A percentile compares a stretch with the other conserved stretches of the same genome.
Evolutionary conservation across 352 stramenopile genomes (phyloP).

Genomic region (Phytophthora agathidicida): DNA sequence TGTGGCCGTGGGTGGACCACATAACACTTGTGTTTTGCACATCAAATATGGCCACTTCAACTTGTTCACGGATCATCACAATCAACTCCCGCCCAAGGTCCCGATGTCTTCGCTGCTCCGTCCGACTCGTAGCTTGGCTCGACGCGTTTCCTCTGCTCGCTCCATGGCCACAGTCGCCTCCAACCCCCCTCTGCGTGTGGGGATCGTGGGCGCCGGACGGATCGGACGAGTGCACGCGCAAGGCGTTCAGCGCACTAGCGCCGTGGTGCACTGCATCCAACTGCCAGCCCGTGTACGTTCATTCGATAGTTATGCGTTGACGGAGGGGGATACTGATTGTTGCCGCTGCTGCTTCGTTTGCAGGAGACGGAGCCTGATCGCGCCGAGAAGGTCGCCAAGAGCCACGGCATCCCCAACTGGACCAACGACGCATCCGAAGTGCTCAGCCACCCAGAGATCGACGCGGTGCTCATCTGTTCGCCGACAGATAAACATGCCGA

Average conservation of each 20-base stretch:
- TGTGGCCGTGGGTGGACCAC: neutral
- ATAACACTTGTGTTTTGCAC: slow-evolving; percentile 7
- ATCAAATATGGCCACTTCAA: slow-evolving; percentile 32
- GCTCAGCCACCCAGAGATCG: slow-evolving; percentile 92
- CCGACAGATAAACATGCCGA: slow-evolving; percentile 93
- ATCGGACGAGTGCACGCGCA: slow-evolving; percentile 72
- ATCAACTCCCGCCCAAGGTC: neutral
- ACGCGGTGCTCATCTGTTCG: slow-evolving; percentile 97
- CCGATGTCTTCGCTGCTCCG: slow-evolving; percentile 14
- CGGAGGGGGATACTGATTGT: slow-evolving; percentile 2
- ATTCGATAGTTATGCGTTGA: neutral
- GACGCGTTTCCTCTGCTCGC: slow-evolving; percentile 12
- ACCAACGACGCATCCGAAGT: slow-evolving; percentile 90
- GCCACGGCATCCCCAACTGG: slow-evolving; percentile 66
- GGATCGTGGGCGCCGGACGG: slow-evolving; percentile 71
- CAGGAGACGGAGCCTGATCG: slow-evolving; percentile 29
- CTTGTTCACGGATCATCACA: slow-evolving; percentile 19
- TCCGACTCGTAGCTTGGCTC: slow-evolving; percentile 1
- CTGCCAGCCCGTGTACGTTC: slow-evolving; percentile 23
- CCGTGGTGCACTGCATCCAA: slow-evolving; percentile 54
- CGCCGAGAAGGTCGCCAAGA: slow-evolving; percentile 42
- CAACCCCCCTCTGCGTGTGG: slow-evolving; percentile 51
- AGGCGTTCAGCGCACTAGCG: slow-evolving; percentile 50
- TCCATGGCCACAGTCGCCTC: slow-evolving; percentile 19
- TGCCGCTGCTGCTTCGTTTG: neutral